Evolutionary conservation across 2,329 filamentous ascomycete species (phyloP).

Genomic region (Knoxdaviesia proteae): DNA sequence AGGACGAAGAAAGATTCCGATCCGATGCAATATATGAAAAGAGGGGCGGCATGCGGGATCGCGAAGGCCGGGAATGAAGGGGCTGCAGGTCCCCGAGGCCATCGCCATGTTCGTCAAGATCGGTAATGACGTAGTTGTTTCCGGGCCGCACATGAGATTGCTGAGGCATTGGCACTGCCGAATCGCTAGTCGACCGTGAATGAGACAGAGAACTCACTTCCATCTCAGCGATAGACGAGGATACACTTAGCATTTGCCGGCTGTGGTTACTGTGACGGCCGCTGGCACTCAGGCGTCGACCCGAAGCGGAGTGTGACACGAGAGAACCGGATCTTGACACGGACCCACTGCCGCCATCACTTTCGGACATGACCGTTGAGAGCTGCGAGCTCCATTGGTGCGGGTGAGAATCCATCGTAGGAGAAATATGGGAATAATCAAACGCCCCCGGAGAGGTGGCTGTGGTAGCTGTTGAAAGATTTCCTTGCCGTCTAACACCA

Average conservation of each 20-base stretch:
- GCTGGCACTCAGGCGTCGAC: constrained; percentile 17
- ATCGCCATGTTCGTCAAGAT: constrained; percentile 44
- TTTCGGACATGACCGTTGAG: constrained; percentile 42
- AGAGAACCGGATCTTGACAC: constrained; percentile 21
- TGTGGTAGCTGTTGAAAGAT: neutral
- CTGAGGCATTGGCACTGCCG: constrained; percentile 6
- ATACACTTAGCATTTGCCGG: constrained; percentile 34
- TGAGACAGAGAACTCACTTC: constrained; percentile 19
- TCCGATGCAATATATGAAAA: constrained; percentile 29
- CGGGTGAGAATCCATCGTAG: constrained; percentile 23
- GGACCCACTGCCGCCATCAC: constrained; percentile 29
- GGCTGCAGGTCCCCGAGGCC: constrained; percentile 38
- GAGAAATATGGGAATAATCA: neutral
- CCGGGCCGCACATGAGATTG: too few relatives aligned
- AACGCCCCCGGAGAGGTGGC: neutral
- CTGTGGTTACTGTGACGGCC: constrained; percentile 28
- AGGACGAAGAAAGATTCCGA: constrained; percentile 28
- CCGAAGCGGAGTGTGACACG: constrained; percentile 17
- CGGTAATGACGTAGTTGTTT: constrained; percentile 17
- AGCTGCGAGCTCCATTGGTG: constrained; percentile 45
- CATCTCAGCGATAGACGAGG: constrained; percentile 24
- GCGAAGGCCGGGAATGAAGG: constrained; percentile 29
- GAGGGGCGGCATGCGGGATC: constrained; percentile 25
- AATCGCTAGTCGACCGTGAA: constrained; percentile 20
- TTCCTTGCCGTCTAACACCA: neutral